Evolutionary conservation across 75 land plant species (phyloP), one percentile per base, ranked within the genome.

Genomic region (Selaginella moellendorffii): DNA sequence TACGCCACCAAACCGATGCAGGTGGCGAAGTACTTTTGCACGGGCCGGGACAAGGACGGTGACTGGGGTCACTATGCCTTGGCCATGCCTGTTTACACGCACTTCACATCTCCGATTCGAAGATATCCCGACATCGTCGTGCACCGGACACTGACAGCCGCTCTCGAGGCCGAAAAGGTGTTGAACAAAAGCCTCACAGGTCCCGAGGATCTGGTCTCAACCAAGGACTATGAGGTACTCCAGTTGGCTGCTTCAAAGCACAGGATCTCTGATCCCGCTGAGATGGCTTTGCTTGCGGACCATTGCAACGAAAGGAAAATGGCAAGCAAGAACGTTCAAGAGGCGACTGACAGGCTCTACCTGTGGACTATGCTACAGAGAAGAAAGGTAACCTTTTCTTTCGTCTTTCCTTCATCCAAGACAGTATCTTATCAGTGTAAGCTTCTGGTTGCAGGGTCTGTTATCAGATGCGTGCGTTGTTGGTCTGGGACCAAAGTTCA

Each of bases 1-100:
- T 85, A 85, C 79, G 97, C 96, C 61, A 63, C 82, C 36, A 88
- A 72, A 71, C 87, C 96, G 24, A 92, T 92, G 97, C 96, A 85
- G 66, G 67, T 83, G 23, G 97, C 97, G 10, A 53, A 76, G 26
- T 92, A 92, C 67, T 88, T 92, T 27, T 85, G 90, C 42, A 83
- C 81, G 29, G 97, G 97, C 24, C 82, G 85, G 61, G 46, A 78
- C 22, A 80, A 72, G 64, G 83, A 69, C 26, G 59, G 28, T 53
- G 89, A 85, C 0, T 85, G 90, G 90, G 78, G 79, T 26, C 97
- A 92, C 76, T 92, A 92, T 82, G 76, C 86, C 12, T 61, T 88
- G 30, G 86, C 96, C 25, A 66, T 78, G 62, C 97, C 97, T 24
- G 62, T 76, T 0, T 92, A 92, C 68, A 88, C 97, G 0, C 97